These are phyloP conservation scores for Urtica urens DNA, from an alignment of 306 rosid species.

Conservation along the genomic window DNA sequence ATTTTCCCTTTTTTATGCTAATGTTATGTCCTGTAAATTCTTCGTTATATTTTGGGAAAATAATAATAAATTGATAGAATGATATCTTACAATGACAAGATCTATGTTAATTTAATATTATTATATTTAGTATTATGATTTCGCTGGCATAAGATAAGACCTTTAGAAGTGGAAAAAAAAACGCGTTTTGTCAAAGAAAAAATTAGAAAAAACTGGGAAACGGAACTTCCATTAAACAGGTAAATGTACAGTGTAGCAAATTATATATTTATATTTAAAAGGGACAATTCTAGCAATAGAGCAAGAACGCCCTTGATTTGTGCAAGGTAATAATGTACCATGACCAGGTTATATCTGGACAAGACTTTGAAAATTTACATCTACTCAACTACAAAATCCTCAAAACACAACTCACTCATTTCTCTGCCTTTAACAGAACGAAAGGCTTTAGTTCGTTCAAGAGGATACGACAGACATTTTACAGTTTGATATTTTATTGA, in stretches of 20 bases:
- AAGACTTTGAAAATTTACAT: conserved; percentile 38
- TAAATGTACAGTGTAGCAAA: not conserved
- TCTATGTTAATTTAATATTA: too few relatives aligned
- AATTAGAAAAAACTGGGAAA: not conserved
- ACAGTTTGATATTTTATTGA: conserved; percentile 25
- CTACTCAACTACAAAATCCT: conserved; percentile 35
- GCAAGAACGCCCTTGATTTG: conserved; percentile 20
- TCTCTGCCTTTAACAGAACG: conserved; percentile 15
- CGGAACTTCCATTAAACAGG: not conserved
- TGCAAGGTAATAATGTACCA: conserved; percentile 27
- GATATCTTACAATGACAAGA: too few relatives aligned
- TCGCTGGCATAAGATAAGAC: too few relatives aligned
- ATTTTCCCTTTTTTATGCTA: too few relatives aligned
- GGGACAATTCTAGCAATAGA: conserved; percentile 17
- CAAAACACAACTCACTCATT: conserved; percentile 22
- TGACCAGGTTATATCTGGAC: conserved; percentile 15
- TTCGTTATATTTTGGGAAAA: too few relatives aligned
- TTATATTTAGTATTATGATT: too few relatives aligned
- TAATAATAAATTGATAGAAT: too few relatives aligned
- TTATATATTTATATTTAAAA: conserved; percentile 11
- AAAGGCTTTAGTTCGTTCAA: conserved; percentile 13
- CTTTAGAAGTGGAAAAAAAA: too few relatives aligned
- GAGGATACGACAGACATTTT: conserved; percentile 19
- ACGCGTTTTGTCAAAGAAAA: too few relatives aligned
- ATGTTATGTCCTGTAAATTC: too few relatives aligned